These are phyloP conservation scores for Tetracladium setigerum DNA, from an alignment of 495 filamentous ascomycete species.

Conservation along the genomic window DNA sequence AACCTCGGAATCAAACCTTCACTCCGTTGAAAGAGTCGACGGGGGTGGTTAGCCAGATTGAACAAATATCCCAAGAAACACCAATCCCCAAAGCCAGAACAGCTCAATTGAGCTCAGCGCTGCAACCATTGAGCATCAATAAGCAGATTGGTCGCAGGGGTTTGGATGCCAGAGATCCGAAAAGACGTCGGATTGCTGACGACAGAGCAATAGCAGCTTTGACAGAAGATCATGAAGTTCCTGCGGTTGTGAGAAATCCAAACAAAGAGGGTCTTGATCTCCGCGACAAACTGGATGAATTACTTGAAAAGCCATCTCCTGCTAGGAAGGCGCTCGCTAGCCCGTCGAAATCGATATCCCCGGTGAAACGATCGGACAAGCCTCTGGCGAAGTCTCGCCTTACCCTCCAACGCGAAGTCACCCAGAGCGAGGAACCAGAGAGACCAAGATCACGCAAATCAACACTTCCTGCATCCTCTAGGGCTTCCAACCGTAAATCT, in stretches of 20 bases:
- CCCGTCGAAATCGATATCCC: no score
- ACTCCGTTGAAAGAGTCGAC: no score
- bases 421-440: no score
- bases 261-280: not conserved
- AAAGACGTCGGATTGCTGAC: slow-evolving; percentile 8
- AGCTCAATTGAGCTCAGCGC: slow-evolving; percentile 12
- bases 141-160: slow-evolving; percentile 7
- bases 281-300: not conserved
- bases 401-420: no score
- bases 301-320: slow-evolving; percentile 15
- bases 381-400: not conserved
- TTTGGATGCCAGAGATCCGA: slow-evolving; percentile 2
- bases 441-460: no score
- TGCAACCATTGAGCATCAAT: slow-evolving; percentile 15
- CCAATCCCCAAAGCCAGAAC: not conserved
- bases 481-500: not conserved
- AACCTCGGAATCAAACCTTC: no score
- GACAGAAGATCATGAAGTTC: slow-evolving; percentile 13
- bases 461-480: not conserved
- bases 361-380: not conserved
- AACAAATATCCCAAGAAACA: not conserved
- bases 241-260: not conserved
- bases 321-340: slow-evolving; percentile 4
- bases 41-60: no score
- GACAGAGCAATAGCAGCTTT: slow-evolving; percentile 12